Evolutionary conservation across 2,329 filamentous ascomycete genomes (phyloP).

Genomic region (Alternaria sp.): DNA sequence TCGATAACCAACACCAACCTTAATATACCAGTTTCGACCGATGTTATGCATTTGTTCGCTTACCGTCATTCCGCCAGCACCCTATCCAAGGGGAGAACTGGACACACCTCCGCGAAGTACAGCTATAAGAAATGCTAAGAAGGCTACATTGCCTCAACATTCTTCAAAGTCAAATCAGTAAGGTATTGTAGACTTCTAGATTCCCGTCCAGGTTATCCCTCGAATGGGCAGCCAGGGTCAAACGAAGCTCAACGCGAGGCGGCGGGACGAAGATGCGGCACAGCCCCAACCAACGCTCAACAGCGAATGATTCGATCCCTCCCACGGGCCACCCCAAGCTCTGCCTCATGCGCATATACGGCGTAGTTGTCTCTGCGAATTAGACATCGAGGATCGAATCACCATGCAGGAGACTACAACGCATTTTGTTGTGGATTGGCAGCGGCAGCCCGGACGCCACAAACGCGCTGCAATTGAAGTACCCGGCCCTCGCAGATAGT

Average conservation of each 20-base stretch:
- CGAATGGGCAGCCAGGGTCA: too few species aligned
- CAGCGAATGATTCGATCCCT: not conserved
- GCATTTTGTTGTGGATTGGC: not conserved
- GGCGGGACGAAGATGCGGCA: not conserved
- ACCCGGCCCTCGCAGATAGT: not conserved
- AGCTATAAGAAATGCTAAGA: too few species aligned
- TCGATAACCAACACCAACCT: too few species aligned
- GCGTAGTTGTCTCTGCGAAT: not conserved
- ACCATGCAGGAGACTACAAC: not conserved
- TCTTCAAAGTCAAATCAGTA: too few species aligned
- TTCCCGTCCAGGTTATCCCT: too few species aligned
- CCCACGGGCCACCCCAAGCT: not conserved
- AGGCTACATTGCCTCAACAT: too few species aligned
- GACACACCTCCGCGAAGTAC: too few species aligned
- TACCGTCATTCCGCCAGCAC: not conserved
- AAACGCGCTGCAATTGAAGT: not conserved
- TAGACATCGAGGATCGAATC: not conserved
- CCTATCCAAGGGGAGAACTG: too few species aligned
- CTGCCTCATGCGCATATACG: not conserved
- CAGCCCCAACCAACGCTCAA: not conserved
- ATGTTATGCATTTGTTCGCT: too few species aligned
- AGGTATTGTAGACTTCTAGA: too few species aligned
- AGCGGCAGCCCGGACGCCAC: not conserved
- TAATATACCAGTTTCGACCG: too few species aligned
- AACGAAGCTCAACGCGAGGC: not conserved